These are phyloP conservation scores for Blastobotrys terrestris DNA, from an alignment of 805 yeast genomes.

Conservation along the genomic window DNA sequence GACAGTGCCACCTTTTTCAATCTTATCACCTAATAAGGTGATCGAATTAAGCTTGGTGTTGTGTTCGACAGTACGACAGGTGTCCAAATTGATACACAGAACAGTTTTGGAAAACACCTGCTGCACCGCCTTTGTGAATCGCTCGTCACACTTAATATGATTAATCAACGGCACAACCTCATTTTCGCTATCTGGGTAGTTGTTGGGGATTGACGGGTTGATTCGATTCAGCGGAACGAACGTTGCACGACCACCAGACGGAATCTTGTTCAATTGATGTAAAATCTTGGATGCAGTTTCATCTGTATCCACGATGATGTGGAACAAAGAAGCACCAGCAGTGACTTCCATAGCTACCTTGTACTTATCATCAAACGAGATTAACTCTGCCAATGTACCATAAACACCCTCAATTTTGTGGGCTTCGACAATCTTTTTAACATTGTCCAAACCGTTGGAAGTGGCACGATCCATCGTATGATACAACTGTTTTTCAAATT, in stretches of 20 bases:
- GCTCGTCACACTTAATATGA: slow-evolving; percentile 58
- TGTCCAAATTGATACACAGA: slow-evolving; percentile 62
- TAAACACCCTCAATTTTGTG: slow-evolving; percentile 53
- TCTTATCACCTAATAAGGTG: slow-evolving; percentile 88
- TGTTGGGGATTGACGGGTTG: slow-evolving; percentile 29
- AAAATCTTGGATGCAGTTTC: slow-evolving; percentile 73
- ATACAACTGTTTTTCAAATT: slow-evolving; percentile 53
- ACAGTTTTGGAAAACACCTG: slow-evolving; percentile 80
- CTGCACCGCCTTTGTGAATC: slow-evolving; percentile 57
- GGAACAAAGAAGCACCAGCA: slow-evolving; percentile 81
- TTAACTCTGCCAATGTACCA: slow-evolving; percentile 83
- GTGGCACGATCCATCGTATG: slow-evolving; percentile 40
- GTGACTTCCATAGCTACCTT: slow-evolving; percentile 82
- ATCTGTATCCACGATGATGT: slow-evolving; percentile 84
- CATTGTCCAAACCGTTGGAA: slow-evolving; percentile 55
- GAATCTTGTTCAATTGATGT: slow-evolving; percentile 59
- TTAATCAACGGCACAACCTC: slow-evolving; percentile 73
- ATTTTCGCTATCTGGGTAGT: slow-evolving; percentile 55
- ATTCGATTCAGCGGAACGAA: slow-evolving; percentile 84
- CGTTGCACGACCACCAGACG: slow-evolving; percentile 77
- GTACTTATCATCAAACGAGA: slow-evolving; percentile 74
- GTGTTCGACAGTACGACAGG: slow-evolving; percentile 63
- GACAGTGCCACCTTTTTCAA: slow-evolving; percentile 75
- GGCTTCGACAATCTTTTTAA: slow-evolving; percentile 53
- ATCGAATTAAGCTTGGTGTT: slow-evolving; percentile 62